Base-by-base conservation (phyloP, 2,329 filamentous ascomycete species). In the Cercospora sp. region DNA sequence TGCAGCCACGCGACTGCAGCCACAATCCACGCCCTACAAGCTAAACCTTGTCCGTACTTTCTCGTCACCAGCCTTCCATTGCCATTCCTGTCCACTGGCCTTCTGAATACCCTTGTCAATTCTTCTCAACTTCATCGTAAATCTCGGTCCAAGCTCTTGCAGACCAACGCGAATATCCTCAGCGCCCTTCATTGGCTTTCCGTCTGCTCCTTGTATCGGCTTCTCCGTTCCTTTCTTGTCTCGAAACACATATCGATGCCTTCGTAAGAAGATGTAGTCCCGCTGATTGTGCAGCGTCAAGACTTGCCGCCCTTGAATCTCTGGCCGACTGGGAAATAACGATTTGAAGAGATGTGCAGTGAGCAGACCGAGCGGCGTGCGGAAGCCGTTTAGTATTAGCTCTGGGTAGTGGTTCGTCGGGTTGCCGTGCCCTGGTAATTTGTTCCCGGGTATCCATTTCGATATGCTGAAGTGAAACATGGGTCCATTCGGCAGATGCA, bases 11-110 rank as follows among this genome's bases (percentile, higher is more conserved):
- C 48, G 48, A 53, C 48, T 16, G 48, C 18, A 23, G 18, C 48
- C 48, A 16, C 10, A 26, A 2, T 5, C 10, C 20, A 53, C 9
- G 7, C 18, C 4, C 69, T 82, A 98, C 78, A 99, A 84, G 81
- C 96, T 95, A 83, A 98, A 99, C 78, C 92, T 90, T 73, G 94
- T 98, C 76, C 95, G 86, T 77, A 91, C 85, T 84, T 97, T 97
- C 83, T 99, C 95, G 90, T 95, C 96, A 78, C 89, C 89, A 10
- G 91, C 91, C 82, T 97, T 96, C 95, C 95, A 99, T 79, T 97
- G 88, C 94, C 95, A 98, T 77, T 97, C 92, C 73, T 93, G 87
- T 42, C 93, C 92, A 79, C 88, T 89, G 58, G 80, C 90, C 83
- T 79, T 88, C 84, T 84, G 92, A 72, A 99, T 91, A 0, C 94